Percentiles rank a stretch among this genome's conserved stretches.
Conservation (phyloP, 1,284 basidiomycete genomes). For the Rhodotorula sp. region DNA sequence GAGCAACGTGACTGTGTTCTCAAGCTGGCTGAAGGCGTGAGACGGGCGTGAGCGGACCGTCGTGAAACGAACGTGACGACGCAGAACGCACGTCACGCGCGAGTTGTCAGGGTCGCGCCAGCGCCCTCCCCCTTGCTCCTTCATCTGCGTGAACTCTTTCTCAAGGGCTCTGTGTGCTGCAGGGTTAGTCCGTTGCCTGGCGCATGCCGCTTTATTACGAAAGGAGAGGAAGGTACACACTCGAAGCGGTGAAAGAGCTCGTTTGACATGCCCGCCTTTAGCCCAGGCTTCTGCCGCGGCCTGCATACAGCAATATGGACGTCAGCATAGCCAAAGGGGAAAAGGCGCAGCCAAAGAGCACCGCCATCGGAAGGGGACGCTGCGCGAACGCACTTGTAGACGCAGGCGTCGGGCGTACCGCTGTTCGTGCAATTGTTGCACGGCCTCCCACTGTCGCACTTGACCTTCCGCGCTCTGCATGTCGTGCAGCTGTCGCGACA, state of each 20-base stretch:
- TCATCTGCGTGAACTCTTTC: too few relatives aligned
- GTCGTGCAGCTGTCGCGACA: not conserved
- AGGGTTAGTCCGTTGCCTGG: too few relatives aligned
- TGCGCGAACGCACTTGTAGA: not conserved
- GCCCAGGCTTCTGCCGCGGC: not conserved
- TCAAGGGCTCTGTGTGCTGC: too few relatives aligned
- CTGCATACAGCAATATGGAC: not conserved
- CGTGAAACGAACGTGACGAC: too few relatives aligned
- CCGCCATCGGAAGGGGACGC: not conserved
- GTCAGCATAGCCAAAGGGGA: not conserved
- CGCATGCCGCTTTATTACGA: too few relatives aligned
- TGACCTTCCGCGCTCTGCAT: not conserved
- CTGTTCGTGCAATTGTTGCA: not conserved
- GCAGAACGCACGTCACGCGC: too few relatives aligned
- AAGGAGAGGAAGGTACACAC: not conserved
- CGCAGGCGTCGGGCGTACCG: not conserved
- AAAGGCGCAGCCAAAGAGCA: not conserved
- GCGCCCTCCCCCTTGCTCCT: too few relatives aligned
- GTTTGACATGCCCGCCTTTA: not conserved
- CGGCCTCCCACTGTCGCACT: not conserved
- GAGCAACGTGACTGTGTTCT: not conserved
- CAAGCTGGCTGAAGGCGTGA: not conserved
- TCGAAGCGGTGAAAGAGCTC: not conserved
- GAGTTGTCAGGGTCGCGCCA: too few relatives aligned
- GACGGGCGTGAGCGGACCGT: too few relatives aligned